Evolutionary conservation across 441 rosid species (phyloP), one percentile per base, ranked within the genome.

Genomic region (Euphorbia schlechtendalii): DNA sequence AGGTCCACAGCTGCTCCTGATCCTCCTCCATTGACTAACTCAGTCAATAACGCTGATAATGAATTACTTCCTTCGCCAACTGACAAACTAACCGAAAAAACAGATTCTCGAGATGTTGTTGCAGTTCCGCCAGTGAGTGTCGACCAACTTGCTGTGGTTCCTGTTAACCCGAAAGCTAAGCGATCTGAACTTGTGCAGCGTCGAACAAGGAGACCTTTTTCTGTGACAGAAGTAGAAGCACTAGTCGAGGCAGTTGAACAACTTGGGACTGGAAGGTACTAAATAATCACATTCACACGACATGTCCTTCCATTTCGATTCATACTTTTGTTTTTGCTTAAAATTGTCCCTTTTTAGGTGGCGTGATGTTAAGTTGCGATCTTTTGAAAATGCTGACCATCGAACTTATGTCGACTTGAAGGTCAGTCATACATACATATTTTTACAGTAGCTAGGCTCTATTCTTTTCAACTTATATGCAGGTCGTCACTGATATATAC

Each of bases 201-300:
- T 59, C 83, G 90, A 69, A 80, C 81, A 27, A 78, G 97, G 69
- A 77, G 96, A 70, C 96, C 96, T 4, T 90, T 88, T 73, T 78
- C 89, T 27, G 90, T 85, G 59, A 59, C 86, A 57, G 92, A 90
- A 83, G 87, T 88, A 64, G 92, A 86, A 80, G 87, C 90, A 58
- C 76, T 88, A 59, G 86, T 86, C 64, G 80, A 80, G 20, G 85
- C 86, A 11, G 90, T 90, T 57, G 96, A 90, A 80, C 78, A 78
- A 66, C 85, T 88, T 45, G 97, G 96, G 74, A 90, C 87, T 8
- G 86, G 96, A 88, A 90, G 94, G 96, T 85, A 49, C 15, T n/a
- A n/a, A n/a, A n/a, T n/a, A n/a, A n/a, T n/a, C n/a, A n/a, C n/a
- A n/a, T n/a, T n/a, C n/a, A n/a, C n/a, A n/a, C n/a, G n/a, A n/a